These are phyloP conservation scores for Monilinia fructicola DNA, from an alignment of 2,329 filamentous ascomycete species.

Conservation along the genomic window DNA sequence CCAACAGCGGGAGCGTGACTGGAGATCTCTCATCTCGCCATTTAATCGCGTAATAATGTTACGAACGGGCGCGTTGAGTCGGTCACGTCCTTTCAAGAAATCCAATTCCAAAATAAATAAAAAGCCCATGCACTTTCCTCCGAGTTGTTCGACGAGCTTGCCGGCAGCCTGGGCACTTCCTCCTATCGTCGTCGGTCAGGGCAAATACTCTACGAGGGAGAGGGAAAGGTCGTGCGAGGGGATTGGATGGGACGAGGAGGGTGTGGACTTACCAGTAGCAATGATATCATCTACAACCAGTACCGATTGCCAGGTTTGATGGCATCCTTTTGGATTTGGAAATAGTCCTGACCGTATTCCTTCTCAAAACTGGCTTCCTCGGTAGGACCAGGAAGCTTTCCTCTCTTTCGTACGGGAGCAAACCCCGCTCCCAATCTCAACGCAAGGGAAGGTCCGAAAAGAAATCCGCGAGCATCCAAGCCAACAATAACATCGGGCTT, in stretches of 20 bases:
- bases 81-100: constrained; percentile 86
- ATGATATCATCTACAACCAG: constrained; percentile 97
- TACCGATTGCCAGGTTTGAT: constrained; percentile 83
- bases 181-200: constrained; percentile 53
- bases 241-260: background rate
- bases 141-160: constrained; percentile 80
- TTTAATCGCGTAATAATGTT: constrained; percentile 72
- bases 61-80: constrained; percentile 82
- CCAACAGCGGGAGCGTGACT: constrained; percentile 13
- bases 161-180: constrained; percentile 88
- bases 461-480: constrained; percentile 89
- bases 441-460: constrained; percentile 89
- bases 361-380: constrained; percentile 86
- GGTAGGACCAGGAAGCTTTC: constrained; percentile 89
- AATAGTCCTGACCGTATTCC: constrained; percentile 93
- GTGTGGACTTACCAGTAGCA: constrained; percentile 74
- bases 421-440: constrained; percentile 80
- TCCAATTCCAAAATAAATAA: constrained; percentile 95
- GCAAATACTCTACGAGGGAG: background rate
- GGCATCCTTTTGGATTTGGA: constrained; percentile 90
- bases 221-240: background rate
- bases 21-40: constrained; percentile 22
- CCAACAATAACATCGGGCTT: constrained; percentile 89
- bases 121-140: constrained; percentile 83
- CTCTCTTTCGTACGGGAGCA: constrained; percentile 90